phyloP scores from a whole-genome alignment of 495 filamentous ascomycete genomes.

The Bryoglossum gracile region DNA sequence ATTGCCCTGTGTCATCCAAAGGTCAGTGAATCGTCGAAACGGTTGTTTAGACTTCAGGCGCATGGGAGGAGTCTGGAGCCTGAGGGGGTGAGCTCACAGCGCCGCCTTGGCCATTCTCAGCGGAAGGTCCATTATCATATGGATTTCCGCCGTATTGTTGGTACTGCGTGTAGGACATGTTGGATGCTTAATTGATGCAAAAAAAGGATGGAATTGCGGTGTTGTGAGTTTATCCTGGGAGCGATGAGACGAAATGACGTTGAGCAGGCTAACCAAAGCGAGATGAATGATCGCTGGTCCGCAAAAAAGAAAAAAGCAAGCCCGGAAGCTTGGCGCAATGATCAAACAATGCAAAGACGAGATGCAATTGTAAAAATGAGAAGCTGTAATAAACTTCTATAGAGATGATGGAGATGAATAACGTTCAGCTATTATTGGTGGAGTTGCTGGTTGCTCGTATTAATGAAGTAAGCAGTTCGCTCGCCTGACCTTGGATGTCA shows the following conservation, averaged over 20 bases:
- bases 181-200: constrained; percentile 19
- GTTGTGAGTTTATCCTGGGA: not conserved
- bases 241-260: constrained; percentile 1
- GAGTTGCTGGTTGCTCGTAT: no score
- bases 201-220: not conserved
- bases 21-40: not conserved
- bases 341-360: not conserved
- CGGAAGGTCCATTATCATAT: constrained; percentile 26
- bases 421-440: no score
- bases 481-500: no score
- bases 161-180: constrained; percentile 27
- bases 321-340: not conserved
- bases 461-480: no score
- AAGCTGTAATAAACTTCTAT: no score
- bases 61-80: not conserved
- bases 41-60: not conserved
- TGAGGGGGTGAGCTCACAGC: not conserved
- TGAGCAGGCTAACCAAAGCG: not conserved
- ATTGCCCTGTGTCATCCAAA: not conserved
- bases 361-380: no score
- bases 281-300: not conserved
- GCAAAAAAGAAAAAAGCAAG: not conserved
- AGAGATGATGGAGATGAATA: no score
- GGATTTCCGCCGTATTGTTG: constrained; percentile 36
- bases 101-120: constrained; percentile 17